A percentile compares a stretch with the other conserved stretches of the same genome.
phyloP scores from a whole-genome alignment of 2,329 filamentous ascomycete genomes.

The Elsinoe fawcettii region DNA sequence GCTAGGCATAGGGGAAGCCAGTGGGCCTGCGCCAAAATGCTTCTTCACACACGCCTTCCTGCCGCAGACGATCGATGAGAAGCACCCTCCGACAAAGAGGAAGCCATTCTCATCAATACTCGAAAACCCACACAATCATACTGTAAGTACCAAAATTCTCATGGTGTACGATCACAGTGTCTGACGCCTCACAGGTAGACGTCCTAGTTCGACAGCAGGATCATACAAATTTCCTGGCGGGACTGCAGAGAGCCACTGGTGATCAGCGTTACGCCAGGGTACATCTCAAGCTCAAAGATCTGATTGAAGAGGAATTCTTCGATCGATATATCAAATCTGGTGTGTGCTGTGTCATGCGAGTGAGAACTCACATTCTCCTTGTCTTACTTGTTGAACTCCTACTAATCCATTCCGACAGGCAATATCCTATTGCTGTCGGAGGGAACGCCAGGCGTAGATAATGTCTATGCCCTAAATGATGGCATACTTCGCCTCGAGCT shows the following conservation, averaged over 20 bases:
- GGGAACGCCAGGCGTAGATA: conserved; percentile 61
- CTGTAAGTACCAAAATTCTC: conserved; percentile 31
- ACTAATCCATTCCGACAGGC: conserved; percentile 40
- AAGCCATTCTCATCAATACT: conserved; percentile 68
- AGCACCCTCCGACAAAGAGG: conserved; percentile 62
- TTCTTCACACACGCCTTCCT: conserved; percentile 64
- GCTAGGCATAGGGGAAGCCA: conserved; percentile 17
- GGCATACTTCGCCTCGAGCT: conserved; percentile 71
- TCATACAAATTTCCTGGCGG: conserved; percentile 25
- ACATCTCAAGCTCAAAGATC: conserved; percentile 61
- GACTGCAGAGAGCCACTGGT: conserved; percentile 40
- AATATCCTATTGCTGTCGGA: conserved; percentile 78
- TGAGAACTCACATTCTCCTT: not conserved
- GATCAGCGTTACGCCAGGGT: conserved; percentile 56
- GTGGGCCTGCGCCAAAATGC: conserved; percentile 49
- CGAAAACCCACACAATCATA: conserved; percentile 60
- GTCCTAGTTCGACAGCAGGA: conserved; percentile 38
- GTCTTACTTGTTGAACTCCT: not conserved
- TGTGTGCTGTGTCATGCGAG: conserved; percentile 30
- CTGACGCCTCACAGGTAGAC: conserved; percentile 28
- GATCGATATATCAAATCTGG: conserved; percentile 76
- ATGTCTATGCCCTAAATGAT: conserved; percentile 61
- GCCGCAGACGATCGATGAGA: conserved; percentile 59
- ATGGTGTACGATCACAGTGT: too few relatives aligned
- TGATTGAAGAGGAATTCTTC: conserved; percentile 71